Conservation (phyloP, 2,329 filamentous ascomycete species). For the Aspergillus hiratsukae region DNA sequence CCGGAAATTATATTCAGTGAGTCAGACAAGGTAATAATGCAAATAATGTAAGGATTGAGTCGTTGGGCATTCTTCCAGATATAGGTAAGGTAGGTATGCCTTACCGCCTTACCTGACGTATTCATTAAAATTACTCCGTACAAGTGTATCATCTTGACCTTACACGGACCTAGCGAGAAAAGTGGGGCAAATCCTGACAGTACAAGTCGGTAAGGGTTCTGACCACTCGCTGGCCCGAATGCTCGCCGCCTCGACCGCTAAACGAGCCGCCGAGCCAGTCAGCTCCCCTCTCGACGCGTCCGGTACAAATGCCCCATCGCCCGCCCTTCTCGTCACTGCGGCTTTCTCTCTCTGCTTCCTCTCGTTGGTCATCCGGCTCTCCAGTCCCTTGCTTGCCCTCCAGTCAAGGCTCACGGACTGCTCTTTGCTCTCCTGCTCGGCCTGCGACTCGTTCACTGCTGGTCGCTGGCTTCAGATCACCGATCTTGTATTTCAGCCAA, state of each 20-base stretch:
- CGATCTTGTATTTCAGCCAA: constrained; percentile 15
- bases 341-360: constrained; percentile 35
- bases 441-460: constrained; percentile 14
- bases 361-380: constrained; percentile 38
- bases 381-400: constrained; percentile 26
- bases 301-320: constrained; percentile 41
- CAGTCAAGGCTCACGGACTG: constrained; percentile 20
- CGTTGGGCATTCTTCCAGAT: background rate
- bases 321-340: constrained; percentile 30
- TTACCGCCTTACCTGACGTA: background rate
- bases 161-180: constrained; percentile 1
- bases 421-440: constrained; percentile 13
- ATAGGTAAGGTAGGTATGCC: background rate
- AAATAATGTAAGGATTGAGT: background rate
- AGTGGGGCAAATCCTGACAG: constrained; percentile 14
- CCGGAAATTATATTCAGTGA: background rate
- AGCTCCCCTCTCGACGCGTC: constrained; percentile 17
- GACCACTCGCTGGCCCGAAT: constrained; percentile 14
- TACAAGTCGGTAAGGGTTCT: constrained; percentile 13
- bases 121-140: background rate
- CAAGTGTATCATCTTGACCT: background rate
- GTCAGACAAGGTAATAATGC: background rate
- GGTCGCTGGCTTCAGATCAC: constrained; percentile 18
- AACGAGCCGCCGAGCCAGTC: constrained; percentile 22
- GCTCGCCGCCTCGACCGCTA: constrained; percentile 13